These are phyloP conservation scores for Leptographium wingfieldii DNA, from an alignment of 2,329 filamentous ascomycete genomes.

Conservation along the genomic window DNA sequence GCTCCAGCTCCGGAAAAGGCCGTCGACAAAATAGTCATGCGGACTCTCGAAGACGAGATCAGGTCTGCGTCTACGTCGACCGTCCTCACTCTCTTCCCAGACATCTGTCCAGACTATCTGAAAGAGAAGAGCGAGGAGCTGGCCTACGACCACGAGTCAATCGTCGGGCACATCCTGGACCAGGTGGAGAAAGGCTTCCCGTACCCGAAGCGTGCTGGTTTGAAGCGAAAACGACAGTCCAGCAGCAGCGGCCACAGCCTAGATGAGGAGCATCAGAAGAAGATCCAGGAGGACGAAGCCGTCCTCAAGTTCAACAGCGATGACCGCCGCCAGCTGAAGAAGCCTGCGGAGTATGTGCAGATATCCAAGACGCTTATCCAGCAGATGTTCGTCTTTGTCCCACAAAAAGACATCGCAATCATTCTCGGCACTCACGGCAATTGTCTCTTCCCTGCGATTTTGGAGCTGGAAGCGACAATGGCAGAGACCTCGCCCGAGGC, in stretches of 20 bases:
- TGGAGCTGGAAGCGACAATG: constrained; percentile 18
- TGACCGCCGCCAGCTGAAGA: constrained; percentile 7
- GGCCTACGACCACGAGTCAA: constrained; percentile 16
- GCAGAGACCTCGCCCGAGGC: constrained; percentile 12
- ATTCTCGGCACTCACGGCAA: constrained; percentile 15
- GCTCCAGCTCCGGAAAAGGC: too few species aligned
- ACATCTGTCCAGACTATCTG: constrained; percentile 30
- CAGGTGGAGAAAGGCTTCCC: constrained; percentile 22
- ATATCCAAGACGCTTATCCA: constrained; percentile 17
- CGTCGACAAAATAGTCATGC: neutral
- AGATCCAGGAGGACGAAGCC: constrained; percentile 10
- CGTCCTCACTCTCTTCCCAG: constrained; percentile 27
- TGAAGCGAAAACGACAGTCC: constrained; percentile 29
- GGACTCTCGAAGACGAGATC: neutral
- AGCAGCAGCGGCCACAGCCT: neutral
- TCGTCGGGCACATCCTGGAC: constrained; percentile 28
- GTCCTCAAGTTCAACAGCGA: constrained; percentile 13
- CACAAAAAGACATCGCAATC: constrained; percentile 15
- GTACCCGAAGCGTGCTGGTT: constrained; percentile 22
- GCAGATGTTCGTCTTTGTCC: constrained; percentile 22
- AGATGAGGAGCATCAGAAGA: neutral
- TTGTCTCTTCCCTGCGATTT: constrained; percentile 23
- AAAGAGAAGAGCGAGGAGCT: constrained; percentile 16
- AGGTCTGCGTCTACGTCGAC: constrained; percentile 17
- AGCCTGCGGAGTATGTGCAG: constrained; percentile 10